A percentile compares a stretch with the other conserved stretches of the same genome.
Conservation (phyloP, 73 alveolate species). For the Stentor coeruleus region DNA sequence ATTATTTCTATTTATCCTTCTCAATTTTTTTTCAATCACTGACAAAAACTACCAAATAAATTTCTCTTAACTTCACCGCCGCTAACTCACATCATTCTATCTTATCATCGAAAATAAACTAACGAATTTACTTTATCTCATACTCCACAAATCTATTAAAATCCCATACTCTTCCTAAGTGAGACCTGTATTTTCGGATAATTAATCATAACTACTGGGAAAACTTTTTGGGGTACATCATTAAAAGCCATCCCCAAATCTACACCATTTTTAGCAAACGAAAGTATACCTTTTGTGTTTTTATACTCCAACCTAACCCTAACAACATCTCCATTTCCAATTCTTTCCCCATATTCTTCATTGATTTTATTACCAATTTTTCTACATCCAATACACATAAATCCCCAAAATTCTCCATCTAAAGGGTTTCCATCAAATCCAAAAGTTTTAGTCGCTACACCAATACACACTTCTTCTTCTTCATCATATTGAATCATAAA, state of each 20-base stretch:
- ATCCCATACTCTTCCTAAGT: no score
- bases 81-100: no score
- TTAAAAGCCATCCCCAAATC: background rate
- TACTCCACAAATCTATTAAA: no score
- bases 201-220: background rate
- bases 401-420: conserved; percentile 17
- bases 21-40: no score
- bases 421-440: conserved; percentile 1
- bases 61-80: no score
- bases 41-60: no score
- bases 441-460: conserved; percentile 32
- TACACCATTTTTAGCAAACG: conserved; percentile 11
- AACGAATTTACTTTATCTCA: no score
- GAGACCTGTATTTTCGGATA: background rate
- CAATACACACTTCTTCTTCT: conserved; percentile 33
- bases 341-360: conserved; percentile 12
- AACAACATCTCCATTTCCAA: background rate
- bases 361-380: background rate
- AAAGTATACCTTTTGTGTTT: background rate
- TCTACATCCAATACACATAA: background rate
- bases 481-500: conserved; percentile 23
- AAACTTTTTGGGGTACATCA: background rate
- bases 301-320: conserved; percentile 16
- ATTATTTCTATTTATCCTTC: no score
- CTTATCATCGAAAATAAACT: no score